Base-by-base conservation (phyloP, 169 alveolate genomes). In the Plasmodium vinckei region DNA sequence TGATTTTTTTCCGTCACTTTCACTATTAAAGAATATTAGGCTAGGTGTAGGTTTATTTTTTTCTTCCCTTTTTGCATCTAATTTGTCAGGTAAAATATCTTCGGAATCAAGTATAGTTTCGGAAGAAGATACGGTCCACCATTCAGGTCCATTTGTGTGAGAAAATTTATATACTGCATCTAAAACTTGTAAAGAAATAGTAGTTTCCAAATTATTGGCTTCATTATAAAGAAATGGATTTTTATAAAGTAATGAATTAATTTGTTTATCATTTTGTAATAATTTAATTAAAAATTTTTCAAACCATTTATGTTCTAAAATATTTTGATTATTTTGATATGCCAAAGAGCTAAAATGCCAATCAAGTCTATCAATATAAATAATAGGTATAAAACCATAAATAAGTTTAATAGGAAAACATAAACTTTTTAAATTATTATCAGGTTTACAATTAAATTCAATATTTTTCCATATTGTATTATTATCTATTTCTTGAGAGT, bases 331-430 rank as follows among this genome's bases (percentile, higher is more conserved):
- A 1, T 67, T 70, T 21, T 60, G 19, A 60, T 67, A 33, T 42
- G 68, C 60, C 7, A 82, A 39, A 0, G 10, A 21, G 47, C 27
- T 47, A 57, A 82, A 82, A 19, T 82, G 90, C 90, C 84, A 82
- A 82, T 82, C 90, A 2, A 82, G 23, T 68, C 90, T 67, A 47
- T 82, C 90, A 5, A 82, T 42, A 65, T 82, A 82, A n/a, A 82
- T 12, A 13, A 82, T 53, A 10, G 90, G 90, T 19, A 82, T 21
- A 25, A 82, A 67, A n/a, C 61, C 15, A 68, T 21, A 82, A 3
- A 82, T 12, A n/a, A 82, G 15, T 12, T 82, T 10, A 17, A 82
- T 42, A 19, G 33, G 72, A 9, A 13, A 67, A 42, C 90, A 82
- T 47, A 68, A 9, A 4, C 53, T 19, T 59, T 82, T 82, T n/a